phyloP scores from a whole-genome alignment of 441 rosid species.

The Gossypium davidsonii region DNA sequence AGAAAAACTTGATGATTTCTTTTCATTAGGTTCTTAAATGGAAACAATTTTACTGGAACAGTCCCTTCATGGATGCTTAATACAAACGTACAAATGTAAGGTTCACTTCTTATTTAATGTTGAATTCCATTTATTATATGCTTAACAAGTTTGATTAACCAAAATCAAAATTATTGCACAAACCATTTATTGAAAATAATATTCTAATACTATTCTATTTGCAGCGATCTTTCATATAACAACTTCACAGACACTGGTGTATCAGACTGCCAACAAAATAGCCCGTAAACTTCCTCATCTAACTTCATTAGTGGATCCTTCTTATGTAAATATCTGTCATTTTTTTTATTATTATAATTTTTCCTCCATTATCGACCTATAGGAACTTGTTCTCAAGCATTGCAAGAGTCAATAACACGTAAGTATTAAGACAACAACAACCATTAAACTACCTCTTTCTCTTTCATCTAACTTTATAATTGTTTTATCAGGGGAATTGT shows the following conservation, averaged over 20 bases:
- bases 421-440: constrained; percentile 4
- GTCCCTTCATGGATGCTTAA: constrained; percentile 36
- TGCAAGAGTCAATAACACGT: constrained; percentile 23
- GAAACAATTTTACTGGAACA: constrained; percentile 38
- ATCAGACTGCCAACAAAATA: not conserved
- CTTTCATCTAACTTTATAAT: not conserved
- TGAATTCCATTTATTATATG: not conserved
- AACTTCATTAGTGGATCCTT: too few species aligned
- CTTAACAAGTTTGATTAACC: too few species aligned
- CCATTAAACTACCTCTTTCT: too few species aligned
- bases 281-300: constrained; percentile 10
- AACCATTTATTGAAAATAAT: not conserved
- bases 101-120: constrained; percentile 3
- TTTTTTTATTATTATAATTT: too few species aligned
- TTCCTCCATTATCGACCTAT: not conserved
- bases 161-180: too few species aligned
- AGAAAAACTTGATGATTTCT: not conserved
- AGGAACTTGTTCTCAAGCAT: constrained; percentile 31
- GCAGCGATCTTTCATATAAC: constrained; percentile 30
- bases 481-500: constrained; percentile 22
- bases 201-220: not conserved
- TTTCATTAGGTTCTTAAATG: constrained; percentile 39
- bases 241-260: constrained; percentile 25
- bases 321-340: too few species aligned
- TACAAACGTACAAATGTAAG: constrained; percentile 26